Conservation (phyloP, 2,329 filamentous ascomycete species). For the Ophiostoma triangulosporum region DNA sequence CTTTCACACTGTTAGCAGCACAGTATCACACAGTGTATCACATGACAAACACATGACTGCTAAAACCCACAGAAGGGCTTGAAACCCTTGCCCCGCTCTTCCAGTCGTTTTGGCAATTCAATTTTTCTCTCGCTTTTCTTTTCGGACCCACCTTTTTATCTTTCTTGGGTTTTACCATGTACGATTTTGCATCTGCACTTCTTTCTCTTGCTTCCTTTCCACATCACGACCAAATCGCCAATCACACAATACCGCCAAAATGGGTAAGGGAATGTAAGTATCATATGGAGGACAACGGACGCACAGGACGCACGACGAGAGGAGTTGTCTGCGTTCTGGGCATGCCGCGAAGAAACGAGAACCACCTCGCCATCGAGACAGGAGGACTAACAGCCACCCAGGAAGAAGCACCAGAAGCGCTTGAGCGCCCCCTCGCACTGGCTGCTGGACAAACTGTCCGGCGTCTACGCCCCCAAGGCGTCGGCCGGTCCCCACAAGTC, state of each 20-base stretch:
- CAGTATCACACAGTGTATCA: not conserved
- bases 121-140: constrained; percentile 3
- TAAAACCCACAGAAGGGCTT: not conserved
- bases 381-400: constrained; percentile 25
- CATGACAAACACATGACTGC: not conserved
- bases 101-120: not conserved
- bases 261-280: constrained; percentile 42
- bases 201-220: constrained; percentile 2
- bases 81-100: constrained; percentile 5
- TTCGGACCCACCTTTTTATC: not conserved
- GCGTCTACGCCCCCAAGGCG: constrained; percentile 62
- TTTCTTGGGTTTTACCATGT: not conserved
- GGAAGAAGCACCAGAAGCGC: constrained; percentile 99
- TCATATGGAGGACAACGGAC: not conserved
- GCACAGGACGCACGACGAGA: too few species aligned
- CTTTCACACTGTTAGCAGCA: too few species aligned
- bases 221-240: constrained; percentile 23
- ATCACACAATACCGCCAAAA: constrained; percentile 25
- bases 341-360: not conserved
- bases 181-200: not conserved
- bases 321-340: too few species aligned
- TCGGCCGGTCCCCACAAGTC: constrained; percentile 94
- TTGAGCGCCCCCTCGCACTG: constrained; percentile 98
- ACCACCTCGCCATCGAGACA: not conserved
- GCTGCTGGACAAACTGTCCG: constrained; percentile 99